These are phyloP conservation scores for Rhynchospora tenuis DNA, from an alignment of 176 grass and related monocot species.

Conservation along the genomic window DNA sequence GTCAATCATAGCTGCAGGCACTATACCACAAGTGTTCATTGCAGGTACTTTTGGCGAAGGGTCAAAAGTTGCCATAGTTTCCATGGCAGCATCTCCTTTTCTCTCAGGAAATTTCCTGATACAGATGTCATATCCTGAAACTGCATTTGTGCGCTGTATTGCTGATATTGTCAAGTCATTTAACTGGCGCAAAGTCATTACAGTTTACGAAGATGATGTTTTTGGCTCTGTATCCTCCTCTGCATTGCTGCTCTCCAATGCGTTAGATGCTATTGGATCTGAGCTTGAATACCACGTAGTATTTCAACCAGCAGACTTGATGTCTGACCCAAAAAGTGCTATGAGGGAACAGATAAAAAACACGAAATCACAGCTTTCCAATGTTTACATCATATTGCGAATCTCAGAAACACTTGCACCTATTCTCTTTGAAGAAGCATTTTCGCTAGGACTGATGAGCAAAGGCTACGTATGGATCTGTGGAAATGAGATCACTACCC, in stretches of 20 bases:
- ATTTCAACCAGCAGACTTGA: conserved; percentile 3
- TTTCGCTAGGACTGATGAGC: background rate
- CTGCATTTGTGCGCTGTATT: background rate
- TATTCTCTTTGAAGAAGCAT: conserved; percentile 23
- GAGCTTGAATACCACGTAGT: conserved; percentile 11
- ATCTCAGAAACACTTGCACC: conserved; percentile 1
- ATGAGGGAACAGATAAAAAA: background rate
- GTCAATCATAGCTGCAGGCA: conserved; percentile 14
- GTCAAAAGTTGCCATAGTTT: conserved; percentile 3
- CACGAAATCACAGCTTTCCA: background rate
- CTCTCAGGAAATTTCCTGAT: conserved; percentile 4
- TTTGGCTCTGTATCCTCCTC: conserved; percentile 6
- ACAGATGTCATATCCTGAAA: conserved; percentile 27
- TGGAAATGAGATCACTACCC: conserved; percentile 21
- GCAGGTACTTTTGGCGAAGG: background rate
- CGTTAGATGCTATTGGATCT: background rate
- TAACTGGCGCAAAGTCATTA: conserved; percentile 26
- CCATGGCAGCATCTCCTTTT: background rate
- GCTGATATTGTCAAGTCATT: conserved; percentile 27
- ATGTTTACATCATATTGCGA: conserved; percentile 26
- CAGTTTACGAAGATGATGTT: conserved; percentile 32
- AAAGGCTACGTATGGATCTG: conserved; percentile 23
- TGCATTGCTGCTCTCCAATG: conserved; percentile 6
- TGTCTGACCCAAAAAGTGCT: background rate
- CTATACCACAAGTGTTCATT: conserved; percentile 9